Conservation (phyloP, 805 yeast species). For the Saccharomyces kudriavzevii region DNA sequence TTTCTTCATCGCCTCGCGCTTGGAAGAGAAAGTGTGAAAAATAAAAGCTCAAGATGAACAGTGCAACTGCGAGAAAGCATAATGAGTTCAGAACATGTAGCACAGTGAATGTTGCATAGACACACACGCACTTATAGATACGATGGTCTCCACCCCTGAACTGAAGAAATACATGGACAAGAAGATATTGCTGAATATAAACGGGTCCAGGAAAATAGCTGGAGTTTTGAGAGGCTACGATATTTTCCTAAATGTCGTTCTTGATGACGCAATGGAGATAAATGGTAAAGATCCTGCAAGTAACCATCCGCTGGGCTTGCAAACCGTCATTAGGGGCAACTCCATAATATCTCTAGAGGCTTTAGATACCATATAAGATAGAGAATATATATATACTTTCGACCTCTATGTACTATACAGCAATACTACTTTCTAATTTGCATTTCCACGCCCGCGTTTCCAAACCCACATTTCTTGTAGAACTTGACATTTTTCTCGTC, state of each 20-base stretch:
- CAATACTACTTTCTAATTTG: slow-evolving; percentile 34
- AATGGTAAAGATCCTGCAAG: slow-evolving; percentile 35
- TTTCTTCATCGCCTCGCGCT: background rate
- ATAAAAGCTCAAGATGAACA: background rate
- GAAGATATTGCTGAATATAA: slow-evolving; percentile 61
- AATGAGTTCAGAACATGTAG: too few species aligned
- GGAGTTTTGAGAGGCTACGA: slow-evolving; percentile 86
- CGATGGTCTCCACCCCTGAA: slow-evolving; percentile 57
- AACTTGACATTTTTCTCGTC: slow-evolving; percentile 72
- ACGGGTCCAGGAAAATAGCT: slow-evolving; percentile 69
- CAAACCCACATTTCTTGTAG: slow-evolving; percentile 81
- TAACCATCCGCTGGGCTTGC: slow-evolving; percentile 52
- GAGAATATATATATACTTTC: slow-evolving; percentile 10
- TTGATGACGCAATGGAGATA: slow-evolving; percentile 65
- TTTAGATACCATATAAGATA: slow-evolving; percentile 20
- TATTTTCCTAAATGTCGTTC: slow-evolving; percentile 60
- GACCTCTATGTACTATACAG: background rate
- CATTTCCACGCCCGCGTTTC: slow-evolving; percentile 64
- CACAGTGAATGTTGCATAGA: background rate
- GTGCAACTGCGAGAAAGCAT: background rate
- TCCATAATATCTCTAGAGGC: slow-evolving; percentile 67
- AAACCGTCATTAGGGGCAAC: slow-evolving; percentile 65
- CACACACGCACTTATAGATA: background rate
- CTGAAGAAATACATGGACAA: slow-evolving; percentile 67
- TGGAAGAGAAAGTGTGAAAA: background rate